Evolutionary conservation across 1,139 yeast genomes (phyloP).

Genomic region (Candida freyschussii): DNA sequence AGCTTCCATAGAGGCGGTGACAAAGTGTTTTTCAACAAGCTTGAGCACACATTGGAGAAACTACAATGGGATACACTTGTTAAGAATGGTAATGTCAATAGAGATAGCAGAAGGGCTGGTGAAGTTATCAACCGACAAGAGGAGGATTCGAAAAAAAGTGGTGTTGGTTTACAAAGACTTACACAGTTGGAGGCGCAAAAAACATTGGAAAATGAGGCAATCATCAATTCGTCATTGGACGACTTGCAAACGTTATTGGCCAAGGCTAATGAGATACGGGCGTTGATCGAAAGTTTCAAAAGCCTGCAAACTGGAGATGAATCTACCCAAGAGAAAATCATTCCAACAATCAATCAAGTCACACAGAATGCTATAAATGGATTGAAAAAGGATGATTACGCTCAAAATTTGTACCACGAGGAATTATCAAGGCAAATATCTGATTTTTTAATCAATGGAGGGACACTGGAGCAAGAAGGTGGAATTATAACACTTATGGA

Average conservation of each 20-base stretch:
- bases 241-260: slow-evolving; percentile 76
- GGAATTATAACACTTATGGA: slow-evolving; percentile 59
- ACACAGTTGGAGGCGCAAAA: slow-evolving; percentile 56
- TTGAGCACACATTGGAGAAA: slow-evolving; percentile 41
- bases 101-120: too few relatives aligned
- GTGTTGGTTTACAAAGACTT: slow-evolving; percentile 64
- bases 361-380: slow-evolving; percentile 32
- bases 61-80: slow-evolving; percentile 39
- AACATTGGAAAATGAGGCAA: slow-evolving; percentile 54
- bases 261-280: slow-evolving; percentile 69
- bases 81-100: slow-evolving; percentile 21
- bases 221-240: slow-evolving; percentile 65
- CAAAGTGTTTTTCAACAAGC: slow-evolving; percentile 38
- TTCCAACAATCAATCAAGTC: slow-evolving; percentile 28
- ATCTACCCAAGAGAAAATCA: slow-evolving; percentile 6
- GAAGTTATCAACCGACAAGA: slow-evolving; percentile 4
- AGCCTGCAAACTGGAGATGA: slow-evolving; percentile 12
- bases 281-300: slow-evolving; percentile 47
- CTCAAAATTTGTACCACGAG: slow-evolving; percentile 28
- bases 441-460: slow-evolving; percentile 44
- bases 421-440: slow-evolving; percentile 50
- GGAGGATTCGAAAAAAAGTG: slow-evolving; percentile 7
- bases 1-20: slow-evolving; percentile 65
- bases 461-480: slow-evolving; percentile 42
- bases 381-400: slow-evolving; percentile 24